Evolutionary conservation across 2,329 filamentous ascomycete genomes (phyloP).

Genomic region (Aureobasidium sp.): DNA sequence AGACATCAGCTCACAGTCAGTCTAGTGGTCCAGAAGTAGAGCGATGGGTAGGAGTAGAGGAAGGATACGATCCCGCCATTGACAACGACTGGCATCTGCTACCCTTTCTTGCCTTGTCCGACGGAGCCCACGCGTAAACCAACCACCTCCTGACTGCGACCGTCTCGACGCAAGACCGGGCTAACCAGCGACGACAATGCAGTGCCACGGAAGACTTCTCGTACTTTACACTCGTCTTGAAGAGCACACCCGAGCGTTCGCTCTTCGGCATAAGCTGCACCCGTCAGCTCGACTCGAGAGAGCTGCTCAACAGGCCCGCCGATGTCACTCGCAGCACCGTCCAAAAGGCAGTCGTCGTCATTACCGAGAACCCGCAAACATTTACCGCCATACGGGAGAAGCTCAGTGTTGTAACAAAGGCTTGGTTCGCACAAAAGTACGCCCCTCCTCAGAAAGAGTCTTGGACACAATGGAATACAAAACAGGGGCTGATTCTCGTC

Average conservation of each 20-base stretch:
- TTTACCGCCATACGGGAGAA: constrained; percentile 89
- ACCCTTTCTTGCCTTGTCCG: constrained; percentile 93
- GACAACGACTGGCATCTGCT: constrained; percentile 87
- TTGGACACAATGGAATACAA: not conserved
- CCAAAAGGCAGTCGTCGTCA: constrained; percentile 94
- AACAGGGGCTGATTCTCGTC: constrained; percentile 6
- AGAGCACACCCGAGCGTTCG: constrained; percentile 56
- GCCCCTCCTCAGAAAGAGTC: not conserved
- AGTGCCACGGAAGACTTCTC: constrained; percentile 93
- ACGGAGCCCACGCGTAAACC: constrained; percentile 84
- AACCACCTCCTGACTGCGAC: not conserved
- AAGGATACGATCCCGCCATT: constrained; percentile 66
- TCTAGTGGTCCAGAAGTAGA: constrained; percentile 81
- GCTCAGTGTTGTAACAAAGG: constrained; percentile 79
- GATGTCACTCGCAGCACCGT: constrained; percentile 97
- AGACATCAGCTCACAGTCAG: constrained; percentile 12
- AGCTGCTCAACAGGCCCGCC: constrained; percentile 66
- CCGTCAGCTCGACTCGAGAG: constrained; percentile 72
- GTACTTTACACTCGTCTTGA: constrained; percentile 73
- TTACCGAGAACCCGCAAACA: constrained; percentile 80
- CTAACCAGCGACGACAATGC: not conserved
- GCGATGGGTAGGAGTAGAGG: constrained; percentile 71
- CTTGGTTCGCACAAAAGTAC: constrained; percentile 87
- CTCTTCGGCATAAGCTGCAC: constrained; percentile 96
- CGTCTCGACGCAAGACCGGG: not conserved